Percentiles rank a stretch among this genome's conserved stretches.
phyloP scores from a whole-genome alignment of 2,329 filamentous ascomycete species.

The Paraphaeosphaeria sporulosa region DNA sequence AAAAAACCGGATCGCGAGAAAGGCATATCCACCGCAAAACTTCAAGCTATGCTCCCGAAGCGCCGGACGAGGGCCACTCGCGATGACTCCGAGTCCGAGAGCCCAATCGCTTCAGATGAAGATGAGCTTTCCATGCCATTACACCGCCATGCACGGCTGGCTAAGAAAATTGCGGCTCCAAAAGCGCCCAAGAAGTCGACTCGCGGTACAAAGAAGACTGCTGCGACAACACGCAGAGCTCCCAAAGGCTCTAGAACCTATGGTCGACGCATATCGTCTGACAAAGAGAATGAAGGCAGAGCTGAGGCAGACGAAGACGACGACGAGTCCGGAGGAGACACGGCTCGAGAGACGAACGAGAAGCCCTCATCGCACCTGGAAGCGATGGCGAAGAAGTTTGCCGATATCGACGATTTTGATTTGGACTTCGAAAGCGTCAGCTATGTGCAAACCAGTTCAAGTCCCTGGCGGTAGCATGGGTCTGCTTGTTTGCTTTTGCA shows the following conservation, averaged over 20 bases:
- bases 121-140: slow-evolving; percentile 51
- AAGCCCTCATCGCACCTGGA: slow-evolving; percentile 47
- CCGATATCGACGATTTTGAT: slow-evolving; percentile 59
- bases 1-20: slow-evolving; percentile 32
- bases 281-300: slow-evolving; percentile 52
- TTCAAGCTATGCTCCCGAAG: slow-evolving; percentile 56
- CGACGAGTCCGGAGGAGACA: slow-evolving; percentile 33
- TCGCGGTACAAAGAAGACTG: slow-evolving; percentile 31
- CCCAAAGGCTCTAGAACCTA: slow-evolving; percentile 42
- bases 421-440: slow-evolving; percentile 58
- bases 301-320: slow-evolving; percentile 26
- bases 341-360: slow-evolving; percentile 37
- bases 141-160: slow-evolving; percentile 23
- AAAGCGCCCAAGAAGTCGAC: slow-evolving; percentile 36
- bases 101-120: slow-evolving; percentile 48
- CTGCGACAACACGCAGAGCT: slow-evolving; percentile 20
- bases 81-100: slow-evolving; percentile 50
- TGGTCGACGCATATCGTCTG: slow-evolving; percentile 46
- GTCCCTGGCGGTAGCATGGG: slow-evolving; percentile 46
- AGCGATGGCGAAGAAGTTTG: slow-evolving; percentile 57
- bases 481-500: not conserved
- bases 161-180: slow-evolving; percentile 29
- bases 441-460: slow-evolving; percentile 50
- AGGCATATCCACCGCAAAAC: slow-evolving; percentile 52
- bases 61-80: slow-evolving; percentile 40